phyloP scores from a whole-genome alignment of 2,329 filamentous ascomycete genomes.

The Cordyceps pruinosa region DNA sequence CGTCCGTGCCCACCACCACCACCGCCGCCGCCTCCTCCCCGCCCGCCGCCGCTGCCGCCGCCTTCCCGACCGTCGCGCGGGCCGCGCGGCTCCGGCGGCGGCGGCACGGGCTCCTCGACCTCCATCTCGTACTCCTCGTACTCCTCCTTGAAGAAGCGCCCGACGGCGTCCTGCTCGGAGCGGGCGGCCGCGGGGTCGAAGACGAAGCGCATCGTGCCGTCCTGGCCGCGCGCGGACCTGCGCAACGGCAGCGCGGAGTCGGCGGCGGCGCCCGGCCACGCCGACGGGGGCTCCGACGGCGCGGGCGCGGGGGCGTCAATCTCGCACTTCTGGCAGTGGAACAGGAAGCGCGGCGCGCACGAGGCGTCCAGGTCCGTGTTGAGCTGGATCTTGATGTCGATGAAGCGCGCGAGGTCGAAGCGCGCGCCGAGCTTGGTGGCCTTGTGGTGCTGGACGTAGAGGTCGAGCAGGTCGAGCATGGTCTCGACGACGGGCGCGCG shows the following conservation, averaged over 20 bases:
- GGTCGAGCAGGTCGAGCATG: constrained; percentile 80
- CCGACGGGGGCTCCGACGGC: not conserved
- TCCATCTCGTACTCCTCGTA: constrained; percentile 74
- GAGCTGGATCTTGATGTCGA: constrained; percentile 77
- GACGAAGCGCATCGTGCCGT: constrained; percentile 83
- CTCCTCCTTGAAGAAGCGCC: constrained; percentile 63
- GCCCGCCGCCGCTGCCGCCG: constrained; percentile 13
- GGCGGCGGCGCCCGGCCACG: constrained; percentile 4
- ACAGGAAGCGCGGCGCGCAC: constrained; percentile 56
- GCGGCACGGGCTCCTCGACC: constrained; percentile 56
- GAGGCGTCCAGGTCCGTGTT: constrained; percentile 70
- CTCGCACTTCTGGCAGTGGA: constrained; percentile 49
- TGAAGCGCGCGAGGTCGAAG: constrained; percentile 70
- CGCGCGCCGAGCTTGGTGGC: constrained; percentile 66
- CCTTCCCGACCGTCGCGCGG: constrained; percentile 14
- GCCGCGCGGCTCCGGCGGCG: constrained; percentile 18
- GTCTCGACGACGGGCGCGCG: constrained; percentile 60
- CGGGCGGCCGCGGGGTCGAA: constrained; percentile 71
- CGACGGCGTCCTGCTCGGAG: constrained; percentile 61
- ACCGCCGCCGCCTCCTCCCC: not conserved
- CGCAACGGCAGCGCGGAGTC: constrained; percentile 16
- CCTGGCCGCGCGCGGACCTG: constrained; percentile 38
- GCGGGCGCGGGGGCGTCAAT: constrained; percentile 22
- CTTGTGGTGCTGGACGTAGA: constrained; percentile 79
- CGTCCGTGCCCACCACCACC: constrained; percentile 17